These are phyloP conservation scores for Vanrija pseudolonga DNA, from an alignment of 1,284 basidiomycete genomes.

Conservation along the genomic window DNA sequence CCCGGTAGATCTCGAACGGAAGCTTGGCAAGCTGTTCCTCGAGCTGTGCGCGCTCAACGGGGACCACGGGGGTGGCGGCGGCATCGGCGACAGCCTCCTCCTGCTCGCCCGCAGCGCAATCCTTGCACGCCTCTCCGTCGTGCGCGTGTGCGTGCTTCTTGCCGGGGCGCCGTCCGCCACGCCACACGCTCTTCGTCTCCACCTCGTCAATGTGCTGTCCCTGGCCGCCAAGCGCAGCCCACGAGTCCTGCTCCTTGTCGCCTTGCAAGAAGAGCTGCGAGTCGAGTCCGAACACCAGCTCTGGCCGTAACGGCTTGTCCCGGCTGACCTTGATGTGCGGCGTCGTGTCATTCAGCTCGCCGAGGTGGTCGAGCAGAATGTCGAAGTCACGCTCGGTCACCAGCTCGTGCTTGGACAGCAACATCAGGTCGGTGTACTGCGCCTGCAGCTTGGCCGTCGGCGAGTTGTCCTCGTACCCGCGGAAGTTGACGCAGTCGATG, in stretches of 20 bases:
- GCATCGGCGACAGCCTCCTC: not conserved
- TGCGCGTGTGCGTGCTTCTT: constrained; percentile 31
- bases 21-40: constrained; percentile 55
- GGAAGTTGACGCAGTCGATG: constrained; percentile 79
- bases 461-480: constrained; percentile 82
- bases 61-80: constrained; percentile 30
- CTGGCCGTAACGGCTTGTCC: constrained; percentile 53
- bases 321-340: constrained; percentile 67
- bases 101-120: not conserved
- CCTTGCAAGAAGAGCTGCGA: constrained; percentile 63
- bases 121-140: constrained; percentile 14
- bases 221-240: constrained; percentile 24
- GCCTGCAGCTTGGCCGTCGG: constrained; percentile 87
- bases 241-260: constrained; percentile 32
- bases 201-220: constrained; percentile 70
- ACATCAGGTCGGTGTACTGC: constrained; percentile 82
- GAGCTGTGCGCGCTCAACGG: constrained; percentile 20
- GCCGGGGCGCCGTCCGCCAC: constrained; percentile 45
- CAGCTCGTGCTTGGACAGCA: constrained; percentile 87
- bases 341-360: constrained; percentile 80
- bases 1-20: constrained; percentile 51
- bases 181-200: constrained; percentile 65
- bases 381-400: constrained; percentile 69
- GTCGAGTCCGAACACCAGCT: constrained; percentile 76
- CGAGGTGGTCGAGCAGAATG: constrained; percentile 75